Base-by-base conservation (phyloP, 2,329 filamentous ascomycete species). In the Alternaria incomplexa region DNA sequence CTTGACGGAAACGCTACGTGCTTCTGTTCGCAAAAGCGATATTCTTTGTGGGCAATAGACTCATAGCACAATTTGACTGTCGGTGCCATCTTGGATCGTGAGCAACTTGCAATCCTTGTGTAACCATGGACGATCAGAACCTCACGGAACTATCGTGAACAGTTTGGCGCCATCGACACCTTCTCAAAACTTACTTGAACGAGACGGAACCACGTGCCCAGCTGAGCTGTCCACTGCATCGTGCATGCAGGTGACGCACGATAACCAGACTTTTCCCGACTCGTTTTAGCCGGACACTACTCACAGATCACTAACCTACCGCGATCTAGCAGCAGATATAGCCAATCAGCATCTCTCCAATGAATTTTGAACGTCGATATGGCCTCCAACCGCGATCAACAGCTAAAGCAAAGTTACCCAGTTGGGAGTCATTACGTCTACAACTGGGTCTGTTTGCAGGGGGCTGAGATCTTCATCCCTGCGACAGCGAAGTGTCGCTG, bases 291-390 rank as follows among this genome's bases (percentile, higher is more conserved):
- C 4, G 1, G 4, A 1, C 2, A n/a, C 32, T 40, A 40, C 1
- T 4, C 8, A 8, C 8, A 40, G 32, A 40, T 17, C 32, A 40
- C 32, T n/a, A 5, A n/a, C 32, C 4, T 3, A n/a, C 8, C 10
- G 5, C 7, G 1, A 0, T 40, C 32, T 17, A n/a, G 32, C 15
- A 3, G 32, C 4, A 10, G 0, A n/a, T 10, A 0, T 1, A 40
- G 32, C 32, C 8, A 40, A 40, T 40, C 8, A 40, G 32, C 15
- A n/a, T n/a, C 0, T n/a, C 15, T n/a, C 3, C 4, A 40, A 40
- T 40, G 10, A n/a, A 4, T 40, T 40, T 40, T 4, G 4, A 40
- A 40, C 15, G 15, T n/a, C 8, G 8, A n/a, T n/a, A n/a, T 36
- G 8, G 32, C 32, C 32, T 40, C 15, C 15, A 0, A 40, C 32